These are phyloP conservation scores for Lepiota brunneoincarnata DNA, from an alignment of 768 basidiomycete species.

Conservation along the genomic window DNA sequence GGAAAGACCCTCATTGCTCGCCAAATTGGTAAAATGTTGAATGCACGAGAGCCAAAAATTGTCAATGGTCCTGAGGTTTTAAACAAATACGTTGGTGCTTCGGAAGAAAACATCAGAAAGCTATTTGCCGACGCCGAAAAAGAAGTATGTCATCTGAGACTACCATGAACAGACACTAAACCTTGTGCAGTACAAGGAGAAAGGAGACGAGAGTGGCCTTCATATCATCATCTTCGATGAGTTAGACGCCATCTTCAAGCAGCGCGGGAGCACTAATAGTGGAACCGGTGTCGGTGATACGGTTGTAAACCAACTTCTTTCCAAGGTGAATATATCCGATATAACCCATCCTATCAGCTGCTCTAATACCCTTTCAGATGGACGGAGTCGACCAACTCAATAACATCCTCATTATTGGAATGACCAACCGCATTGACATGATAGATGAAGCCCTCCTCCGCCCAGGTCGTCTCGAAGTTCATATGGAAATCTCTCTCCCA, in stretches of 20 bases:
- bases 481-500: constrained; percentile 98
- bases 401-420: constrained; percentile 98
- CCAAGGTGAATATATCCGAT: constrained; percentile 62
- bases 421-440: constrained; percentile 99
- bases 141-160: constrained; percentile 36
- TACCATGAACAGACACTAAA: not conserved
- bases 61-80: constrained; percentile 98
- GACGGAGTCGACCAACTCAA: constrained; percentile 99
- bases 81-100: constrained; percentile 95
- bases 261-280: constrained; percentile 87
- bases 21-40: constrained; percentile 99
- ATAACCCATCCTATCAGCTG: not conserved
- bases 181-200: constrained; percentile 75
- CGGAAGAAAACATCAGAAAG: constrained; percentile 97
- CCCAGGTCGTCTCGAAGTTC: constrained; percentile 97
- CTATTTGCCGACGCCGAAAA: constrained; percentile 98
- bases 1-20: constrained; percentile 98
- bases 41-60: constrained; percentile 95
- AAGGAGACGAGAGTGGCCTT: constrained; percentile 93
- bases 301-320: constrained; percentile 96
- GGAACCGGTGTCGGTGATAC: constrained; percentile 99
- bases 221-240: constrained; percentile 99
- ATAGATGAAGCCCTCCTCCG: constrained; percentile 97
- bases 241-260: constrained; percentile 97
- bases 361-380: constrained; percentile 58